Evolutionary conservation across 2,329 filamentous ascomycete species (phyloP).

Genomic region (Fusarium haematococcum): DNA sequence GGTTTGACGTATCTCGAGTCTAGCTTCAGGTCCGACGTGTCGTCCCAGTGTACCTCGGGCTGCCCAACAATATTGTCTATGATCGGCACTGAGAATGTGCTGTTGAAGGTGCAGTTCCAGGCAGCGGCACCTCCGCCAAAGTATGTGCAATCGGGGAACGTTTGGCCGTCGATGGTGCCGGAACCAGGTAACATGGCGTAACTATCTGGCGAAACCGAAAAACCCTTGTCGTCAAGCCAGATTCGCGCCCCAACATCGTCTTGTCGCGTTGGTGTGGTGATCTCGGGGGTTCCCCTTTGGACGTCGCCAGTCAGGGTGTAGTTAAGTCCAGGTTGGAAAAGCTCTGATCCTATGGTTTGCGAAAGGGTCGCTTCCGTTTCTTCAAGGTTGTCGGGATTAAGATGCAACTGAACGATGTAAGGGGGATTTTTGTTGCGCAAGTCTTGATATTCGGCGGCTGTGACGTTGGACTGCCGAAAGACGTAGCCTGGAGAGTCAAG

Average conservation of each 20-base stretch:
- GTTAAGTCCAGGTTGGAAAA: conserved; percentile 25
- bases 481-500: conserved; percentile 33
- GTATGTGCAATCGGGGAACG: background rate
- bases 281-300: background rate
- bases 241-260: conserved; percentile 11
- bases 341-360: conserved; percentile 7
- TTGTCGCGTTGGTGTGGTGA: background rate
- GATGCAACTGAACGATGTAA: conserved; percentile 23
- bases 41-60: conserved; percentile 31
- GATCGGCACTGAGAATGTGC: background rate
- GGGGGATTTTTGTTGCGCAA: conserved; percentile 14
- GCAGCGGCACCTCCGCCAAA: background rate
- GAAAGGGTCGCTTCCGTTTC: background rate
- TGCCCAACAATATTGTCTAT: background rate
- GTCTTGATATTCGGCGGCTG: conserved; percentile 3
- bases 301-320: conserved; percentile 29
- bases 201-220: conserved; percentile 26
- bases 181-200: background rate
- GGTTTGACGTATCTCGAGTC: conserved; percentile 27
- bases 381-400: background rate
- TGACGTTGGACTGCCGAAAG: conserved; percentile 2
- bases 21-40: background rate
- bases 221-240: conserved; percentile 23
- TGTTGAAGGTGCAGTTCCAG: conserved; percentile 34
- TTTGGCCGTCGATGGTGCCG: accelerated